A percentile compares a stretch with the other conserved stretches of the same genome.
Conservation (phyloP, 2,329 filamentous ascomycete species). For the Clonostachys sp. region DNA sequence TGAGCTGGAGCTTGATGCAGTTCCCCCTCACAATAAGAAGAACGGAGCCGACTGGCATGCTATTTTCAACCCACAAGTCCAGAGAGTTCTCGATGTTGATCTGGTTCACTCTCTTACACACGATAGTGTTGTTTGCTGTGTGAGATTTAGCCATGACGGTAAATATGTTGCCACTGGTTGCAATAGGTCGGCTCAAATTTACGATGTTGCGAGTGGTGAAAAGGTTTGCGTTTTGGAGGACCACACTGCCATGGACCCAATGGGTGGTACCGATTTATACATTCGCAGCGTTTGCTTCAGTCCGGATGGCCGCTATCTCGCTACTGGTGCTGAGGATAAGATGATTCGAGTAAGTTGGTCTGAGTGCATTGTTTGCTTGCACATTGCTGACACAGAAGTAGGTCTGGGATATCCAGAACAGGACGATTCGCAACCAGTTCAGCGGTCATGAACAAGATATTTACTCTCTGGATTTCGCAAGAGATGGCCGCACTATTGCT, state of each 20-base stretch:
- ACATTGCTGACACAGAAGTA: slow-evolving; percentile 22
- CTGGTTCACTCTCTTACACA: slow-evolving; percentile 89
- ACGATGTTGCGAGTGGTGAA: slow-evolving; percentile 81
- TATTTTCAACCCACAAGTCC: slow-evolving; percentile 90
- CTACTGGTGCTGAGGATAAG: slow-evolving; percentile 96
- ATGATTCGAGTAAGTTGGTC: slow-evolving; percentile 73
- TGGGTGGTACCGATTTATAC: slow-evolving; percentile 86
- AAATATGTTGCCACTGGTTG: slow-evolving; percentile 95
- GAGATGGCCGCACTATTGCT: slow-evolving; percentile 89
- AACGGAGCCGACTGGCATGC: slow-evolving; percentile 91
- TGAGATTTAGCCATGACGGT: slow-evolving; percentile 92
- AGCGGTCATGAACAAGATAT: slow-evolving; percentile 98
- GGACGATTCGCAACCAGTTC: slow-evolving; percentile 88
- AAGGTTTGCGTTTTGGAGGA: slow-evolving; percentile 91
- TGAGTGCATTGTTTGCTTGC: neutral
- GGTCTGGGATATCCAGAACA: slow-evolving; percentile 90
- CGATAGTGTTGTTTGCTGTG: slow-evolving; percentile 96
- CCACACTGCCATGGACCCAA: slow-evolving; percentile 64
- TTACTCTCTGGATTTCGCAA: slow-evolving; percentile 91
- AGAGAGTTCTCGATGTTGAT: slow-evolving; percentile 86
- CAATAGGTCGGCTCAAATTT: slow-evolving; percentile 99
- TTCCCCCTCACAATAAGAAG: slow-evolving; percentile 84
- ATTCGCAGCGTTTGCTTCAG: slow-evolving; percentile 99
- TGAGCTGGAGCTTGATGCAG: slow-evolving; percentile 80
- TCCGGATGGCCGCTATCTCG: slow-evolving; percentile 87